Base-by-base conservation (phyloP, 2,329 filamentous ascomycete species). In the Diaporthe sp. region DNA sequence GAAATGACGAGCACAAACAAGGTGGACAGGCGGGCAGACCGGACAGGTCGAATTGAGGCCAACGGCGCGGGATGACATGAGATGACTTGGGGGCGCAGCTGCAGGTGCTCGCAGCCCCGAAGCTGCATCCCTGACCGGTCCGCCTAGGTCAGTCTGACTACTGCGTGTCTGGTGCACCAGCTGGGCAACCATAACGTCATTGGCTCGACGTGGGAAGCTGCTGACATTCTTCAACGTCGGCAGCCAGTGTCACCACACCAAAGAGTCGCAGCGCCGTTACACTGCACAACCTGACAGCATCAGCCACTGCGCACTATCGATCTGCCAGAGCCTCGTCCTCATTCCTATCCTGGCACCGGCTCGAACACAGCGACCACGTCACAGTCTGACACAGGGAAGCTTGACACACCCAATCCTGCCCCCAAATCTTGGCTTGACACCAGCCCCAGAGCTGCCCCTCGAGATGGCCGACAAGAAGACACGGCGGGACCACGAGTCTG, bases 401-500 rank as follows among this genome's bases (percentile, higher is more conserved):
- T n/a, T 42, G 42, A 3, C 55, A 9, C 3, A 34, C 28, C 6
- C 25, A 25, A 44, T 4, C 22, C 25, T 9, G 25, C n/a, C 2
- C 39, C 42, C 44, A 12, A 22, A 34, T 61, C 17, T 28, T 49
- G 3, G 2, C 28, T 22, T 28, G 13, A 9, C 49, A 0, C 12
- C n/a, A 28, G 37, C 37, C 22, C n/a, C 67, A 57, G 22, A 57
- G 0, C 15, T 46, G 4, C 17, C 4, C 8, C 10, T 28, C 9
- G 67, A 7, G 2, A 77, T 77, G 76, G 71, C 71, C 39, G 75
- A 58, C 13, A 53, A 75, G 25, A 87, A 85, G 79, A 85, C 86
- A 44, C 86, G 83, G 73, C 83, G 81, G 75, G 86, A 90, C 55
- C 85, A 86, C 51, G 92, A 95, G 82, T 84, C 85, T 68, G 85